Evolutionary conservation across 106 monocot species (phyloP).

Genomic region (Dendrobium chrysotoxum): DNA sequence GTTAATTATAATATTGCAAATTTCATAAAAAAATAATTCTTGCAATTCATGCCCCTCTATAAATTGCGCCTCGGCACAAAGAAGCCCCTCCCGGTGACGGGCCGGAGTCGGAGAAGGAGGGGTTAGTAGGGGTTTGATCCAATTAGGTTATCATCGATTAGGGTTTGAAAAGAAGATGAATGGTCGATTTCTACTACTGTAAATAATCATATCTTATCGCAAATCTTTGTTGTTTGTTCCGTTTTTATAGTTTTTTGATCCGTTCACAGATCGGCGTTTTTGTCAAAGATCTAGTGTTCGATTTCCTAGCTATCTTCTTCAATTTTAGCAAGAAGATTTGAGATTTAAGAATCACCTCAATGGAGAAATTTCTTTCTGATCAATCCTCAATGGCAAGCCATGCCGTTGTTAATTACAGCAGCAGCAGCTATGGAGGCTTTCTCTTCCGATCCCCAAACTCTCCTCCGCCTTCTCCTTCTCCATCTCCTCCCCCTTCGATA

Average conservation of each 20-base stretch:
- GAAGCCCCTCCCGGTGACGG: not conserved
- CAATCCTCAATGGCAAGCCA: not conserved
- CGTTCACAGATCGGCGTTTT: slow-evolving; percentile 7
- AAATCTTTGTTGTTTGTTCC: not conserved
- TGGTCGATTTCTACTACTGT: not conserved
- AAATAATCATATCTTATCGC: not conserved
- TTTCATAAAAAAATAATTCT: not conserved
- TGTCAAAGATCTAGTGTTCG: slow-evolving; percentile 3
- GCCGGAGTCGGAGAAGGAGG: slow-evolving; percentile 1
- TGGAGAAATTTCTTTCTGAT: slow-evolving; percentile 1
- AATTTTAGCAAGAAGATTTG: slow-evolving; percentile 8
- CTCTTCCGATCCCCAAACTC: slow-evolving; percentile 9
- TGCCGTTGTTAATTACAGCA: slow-evolving; percentile 6
- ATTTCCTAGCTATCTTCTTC: not conserved
- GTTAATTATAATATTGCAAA: not conserved
- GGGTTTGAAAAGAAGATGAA: not conserved
- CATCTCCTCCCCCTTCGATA: not conserved
- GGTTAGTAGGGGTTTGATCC: too few relatives aligned
- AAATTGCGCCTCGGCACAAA: not conserved
- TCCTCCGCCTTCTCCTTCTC: slow-evolving; percentile 5
- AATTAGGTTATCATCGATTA: too few relatives aligned
- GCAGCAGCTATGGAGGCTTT: not conserved
- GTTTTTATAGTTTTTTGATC: not conserved
- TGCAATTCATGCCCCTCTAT: not conserved
- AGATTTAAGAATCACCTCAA: not conserved